These are phyloP conservation scores for Macrolepiota dolichaula DNA, from an alignment of 768 basidiomycete genomes.

Conservation along the genomic window DNA sequence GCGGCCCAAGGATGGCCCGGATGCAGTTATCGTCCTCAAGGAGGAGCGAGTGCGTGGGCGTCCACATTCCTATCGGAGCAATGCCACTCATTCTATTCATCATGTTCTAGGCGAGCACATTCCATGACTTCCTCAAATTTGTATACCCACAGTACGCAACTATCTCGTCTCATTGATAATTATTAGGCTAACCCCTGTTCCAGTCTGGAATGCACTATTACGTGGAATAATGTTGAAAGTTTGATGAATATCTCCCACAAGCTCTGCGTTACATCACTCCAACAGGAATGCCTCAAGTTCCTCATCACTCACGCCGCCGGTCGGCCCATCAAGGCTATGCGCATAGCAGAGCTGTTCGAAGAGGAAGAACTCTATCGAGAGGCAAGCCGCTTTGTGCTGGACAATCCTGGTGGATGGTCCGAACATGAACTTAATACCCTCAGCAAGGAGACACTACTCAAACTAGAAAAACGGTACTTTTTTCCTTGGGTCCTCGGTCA, in stretches of 20 bases:
- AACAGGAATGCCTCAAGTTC: conserved; percentile 81
- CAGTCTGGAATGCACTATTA: conserved; percentile 87
- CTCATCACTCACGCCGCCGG: conserved; percentile 92
- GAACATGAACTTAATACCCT: conserved; percentile 81
- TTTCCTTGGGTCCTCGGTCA: not conserved
- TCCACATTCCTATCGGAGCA: not conserved
- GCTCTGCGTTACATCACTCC: conserved; percentile 78
- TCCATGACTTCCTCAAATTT: conserved; percentile 92
- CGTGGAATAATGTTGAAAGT: conserved; percentile 93
- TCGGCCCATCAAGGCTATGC: conserved; percentile 88
- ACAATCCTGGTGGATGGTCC: conserved; percentile 85
- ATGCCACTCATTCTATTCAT: not conserved
- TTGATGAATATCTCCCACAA: conserved; percentile 90
- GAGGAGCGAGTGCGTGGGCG: conserved; percentile 69
- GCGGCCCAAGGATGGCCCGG: conserved; percentile 50
- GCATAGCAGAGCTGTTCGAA: conserved; percentile 86
- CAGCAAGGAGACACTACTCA: conserved; percentile 77
- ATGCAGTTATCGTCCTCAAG: conserved; percentile 85
- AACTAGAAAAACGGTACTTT: conserved; percentile 79
- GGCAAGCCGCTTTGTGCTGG: conserved; percentile 86
- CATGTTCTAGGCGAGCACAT: conserved; percentile 61
- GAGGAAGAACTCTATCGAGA: conserved; percentile 91
- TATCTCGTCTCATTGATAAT: not conserved
- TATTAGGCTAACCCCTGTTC: not conserved
- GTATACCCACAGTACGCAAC: conserved; percentile 84